A percentile compares a stretch with the other conserved stretches of the same genome.
These are phyloP conservation scores for Penicillium hesseltinei DNA, from an alignment of 2,329 filamentous ascomycete genomes.

Conservation along the genomic window DNA sequence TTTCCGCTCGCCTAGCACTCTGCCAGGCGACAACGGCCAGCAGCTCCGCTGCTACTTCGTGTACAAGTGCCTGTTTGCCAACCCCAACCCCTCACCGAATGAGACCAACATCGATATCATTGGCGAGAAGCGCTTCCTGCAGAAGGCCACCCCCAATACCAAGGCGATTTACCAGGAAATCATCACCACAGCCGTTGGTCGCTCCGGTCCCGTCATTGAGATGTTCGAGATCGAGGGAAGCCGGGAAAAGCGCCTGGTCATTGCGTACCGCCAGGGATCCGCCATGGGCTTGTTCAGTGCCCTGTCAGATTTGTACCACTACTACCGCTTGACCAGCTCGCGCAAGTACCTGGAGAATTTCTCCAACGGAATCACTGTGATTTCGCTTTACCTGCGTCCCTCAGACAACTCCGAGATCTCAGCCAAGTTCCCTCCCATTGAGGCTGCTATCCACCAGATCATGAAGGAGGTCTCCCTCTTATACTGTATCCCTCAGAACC, in stretches of 20 bases:
- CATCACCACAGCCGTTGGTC: conserved; percentile 76
- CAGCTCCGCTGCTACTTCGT: conserved; percentile 97
- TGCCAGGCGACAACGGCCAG: conserved; percentile 72
- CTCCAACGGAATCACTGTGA: conserved; percentile 95
- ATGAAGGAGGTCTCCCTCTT: conserved; percentile 96
- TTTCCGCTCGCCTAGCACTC: conserved; percentile 82
- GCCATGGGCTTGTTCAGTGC: conserved; percentile 93
- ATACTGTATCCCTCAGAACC: conserved; percentile 97
- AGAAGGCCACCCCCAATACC: conserved; percentile 94
- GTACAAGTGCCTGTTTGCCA: conserved; percentile 89
- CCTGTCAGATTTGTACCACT: conserved; percentile 94
- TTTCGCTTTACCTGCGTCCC: conserved; percentile 89
- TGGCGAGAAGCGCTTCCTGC: conserved; percentile 88
- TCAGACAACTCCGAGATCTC: conserved; percentile 58
- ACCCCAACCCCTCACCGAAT: conserved; percentile 66
- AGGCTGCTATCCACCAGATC: conserved; percentile 96
- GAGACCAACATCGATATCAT: conserved; percentile 91
- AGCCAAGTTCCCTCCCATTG: conserved; percentile 70
- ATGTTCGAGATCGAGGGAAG: conserved; percentile 93
- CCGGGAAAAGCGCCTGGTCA: conserved; percentile 87
- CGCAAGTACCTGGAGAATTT: conserved; percentile 99
- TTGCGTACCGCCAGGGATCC: conserved; percentile 91
- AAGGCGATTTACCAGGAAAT: conserved; percentile 94
- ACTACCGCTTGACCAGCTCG: conserved; percentile 94
- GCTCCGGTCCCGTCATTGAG: conserved; percentile 94